Percentiles rank a stretch among this genome's conserved stretches.
phyloP scores from a whole-genome alignment of 495 filamentous ascomycete genomes.

The Penicillium canariense region DNA sequence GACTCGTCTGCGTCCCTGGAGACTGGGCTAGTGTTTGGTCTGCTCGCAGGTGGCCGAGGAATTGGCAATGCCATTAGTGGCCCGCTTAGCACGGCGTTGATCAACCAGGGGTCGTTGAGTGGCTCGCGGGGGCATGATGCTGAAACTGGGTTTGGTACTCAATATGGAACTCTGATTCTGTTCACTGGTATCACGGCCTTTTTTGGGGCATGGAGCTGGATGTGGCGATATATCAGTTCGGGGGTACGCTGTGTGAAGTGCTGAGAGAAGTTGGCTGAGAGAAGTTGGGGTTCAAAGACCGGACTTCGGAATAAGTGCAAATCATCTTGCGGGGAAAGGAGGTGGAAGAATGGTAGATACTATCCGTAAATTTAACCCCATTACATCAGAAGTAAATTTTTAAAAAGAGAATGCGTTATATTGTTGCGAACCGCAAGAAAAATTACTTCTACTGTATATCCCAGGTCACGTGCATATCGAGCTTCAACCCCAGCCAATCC shows the following conservation, averaged over 20 bases:
- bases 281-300: too few relatives aligned
- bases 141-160: slow-evolving; percentile 34
- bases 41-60: slow-evolving; percentile 61
- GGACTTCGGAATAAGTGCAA: too few relatives aligned
- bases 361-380: too few relatives aligned
- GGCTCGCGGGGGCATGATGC: slow-evolving; percentile 14
- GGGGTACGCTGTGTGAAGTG: slow-evolving; percentile 6
- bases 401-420: background rate
- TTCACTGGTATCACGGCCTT: slow-evolving; percentile 46
- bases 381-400: too few relatives aligned
- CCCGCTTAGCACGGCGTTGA: slow-evolving; percentile 56
- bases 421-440: background rate
- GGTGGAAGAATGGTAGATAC: too few relatives aligned
- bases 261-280: too few relatives aligned
- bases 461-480: slow-evolving; percentile 11
- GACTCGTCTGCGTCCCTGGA: slow-evolving; percentile 45
- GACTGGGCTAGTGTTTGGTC: slow-evolving; percentile 60
- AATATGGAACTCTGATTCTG: slow-evolving; percentile 45
- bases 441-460: background rate
- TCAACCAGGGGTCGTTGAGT: slow-evolving; percentile 35
- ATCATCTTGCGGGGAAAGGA: too few relatives aligned
- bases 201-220: slow-evolving; percentile 37
- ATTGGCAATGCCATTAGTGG: slow-evolving; percentile 64
- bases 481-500: slow-evolving; percentile 6
- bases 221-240: slow-evolving; percentile 30